A percentile compares a stretch with the other conserved stretches of the same genome.
Conservation (phyloP, 495 filamentous ascomycete species). For the Aspergillus kassunensis region DNA sequence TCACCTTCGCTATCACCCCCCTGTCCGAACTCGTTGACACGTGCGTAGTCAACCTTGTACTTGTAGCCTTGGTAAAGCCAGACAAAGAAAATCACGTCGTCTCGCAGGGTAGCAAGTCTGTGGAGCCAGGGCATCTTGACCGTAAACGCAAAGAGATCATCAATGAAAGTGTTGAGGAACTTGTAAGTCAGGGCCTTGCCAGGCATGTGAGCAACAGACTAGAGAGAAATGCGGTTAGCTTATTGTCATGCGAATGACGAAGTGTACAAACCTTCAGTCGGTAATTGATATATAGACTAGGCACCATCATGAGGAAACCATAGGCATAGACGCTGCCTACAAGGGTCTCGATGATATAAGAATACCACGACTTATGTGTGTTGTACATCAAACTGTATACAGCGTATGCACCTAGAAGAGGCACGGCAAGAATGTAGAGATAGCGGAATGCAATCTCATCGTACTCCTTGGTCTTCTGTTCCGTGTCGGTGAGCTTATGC, state of each 20-base stretch:
- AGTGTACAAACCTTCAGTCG: constrained; percentile 62
- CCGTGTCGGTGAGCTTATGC: constrained; percentile 89
- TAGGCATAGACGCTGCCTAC: constrained; percentile 97
- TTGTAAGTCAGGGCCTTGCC: constrained; percentile 96
- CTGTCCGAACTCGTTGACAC: constrained; percentile 97
- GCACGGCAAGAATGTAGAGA: constrained; percentile 86
- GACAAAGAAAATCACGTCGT: constrained; percentile 97
- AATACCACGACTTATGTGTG: constrained; percentile 97
- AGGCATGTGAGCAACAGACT: constrained; percentile 95
- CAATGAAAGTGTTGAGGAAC: constrained; percentile 78
- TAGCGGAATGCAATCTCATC: constrained; percentile 97
- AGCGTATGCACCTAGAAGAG: constrained; percentile 83
- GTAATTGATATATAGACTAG: constrained; percentile 97
- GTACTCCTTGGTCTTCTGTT: constrained; percentile 97
- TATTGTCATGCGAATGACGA: not conserved
- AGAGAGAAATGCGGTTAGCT: constrained; percentile 15
- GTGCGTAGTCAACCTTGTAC: constrained; percentile 87
- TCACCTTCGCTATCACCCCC: constrained; percentile 82
- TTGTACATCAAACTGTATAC: constrained; percentile 89
- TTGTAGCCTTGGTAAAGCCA: constrained; percentile 94
- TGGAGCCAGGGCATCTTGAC: constrained; percentile 99
- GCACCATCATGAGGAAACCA: constrained; percentile 99
- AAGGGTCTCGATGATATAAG: constrained; percentile 83
- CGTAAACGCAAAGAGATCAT: constrained; percentile 92
- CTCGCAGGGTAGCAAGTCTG: constrained; percentile 86